Evolutionary conservation across 306 rosid species (phyloP), one percentile per base, ranked within the genome.

Genomic region (Cicer pinnatifidum): DNA sequence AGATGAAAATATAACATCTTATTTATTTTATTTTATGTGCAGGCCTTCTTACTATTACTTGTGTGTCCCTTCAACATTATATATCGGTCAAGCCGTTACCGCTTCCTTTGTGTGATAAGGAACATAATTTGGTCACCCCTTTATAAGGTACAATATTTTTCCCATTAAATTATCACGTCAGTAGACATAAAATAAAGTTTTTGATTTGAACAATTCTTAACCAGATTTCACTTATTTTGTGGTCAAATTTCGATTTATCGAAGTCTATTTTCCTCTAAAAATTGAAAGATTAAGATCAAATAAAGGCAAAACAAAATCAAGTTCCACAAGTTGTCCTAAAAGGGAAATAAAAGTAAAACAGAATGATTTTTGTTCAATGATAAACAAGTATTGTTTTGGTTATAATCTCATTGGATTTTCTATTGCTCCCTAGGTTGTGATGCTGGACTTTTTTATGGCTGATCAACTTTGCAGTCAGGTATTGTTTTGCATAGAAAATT

Each of bases 391-490:
- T 17, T 53, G 12, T 53, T 52, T 56, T 81, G 80, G 76, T 70
- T 70, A 63, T 72, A 73, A 52, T 16, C 78, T 76, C 6, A 53
- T 19, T 46, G 28, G 46, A 46, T 45, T 79, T 13, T 64, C 28
- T 77, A 43, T 54, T 51, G 67, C 60, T 43, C 71, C 47, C 51
- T 78, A 94, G 98, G 99, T 95, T 83, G 92, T 95, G 81, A 95
- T 95, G 99, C 86, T 95, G 67, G 99, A 95, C 85, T 95, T 95
- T 87, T 95, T 95, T 90, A 91, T 95, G 99, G 99, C 99, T 40
- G 99, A 95, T 76, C 99, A 95, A 82, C 93, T 95, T 75, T 95
- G 99, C 77, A 95, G 99, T 83, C 99, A 95, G 97, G 99, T 95
- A 90, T 1, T 43, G 37, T 47, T 56, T 53, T 33, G 33, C 20